Evolutionary conservation across 2,329 filamentous ascomycete species (phyloP).

Genomic region (Talaromyces sp.): DNA sequence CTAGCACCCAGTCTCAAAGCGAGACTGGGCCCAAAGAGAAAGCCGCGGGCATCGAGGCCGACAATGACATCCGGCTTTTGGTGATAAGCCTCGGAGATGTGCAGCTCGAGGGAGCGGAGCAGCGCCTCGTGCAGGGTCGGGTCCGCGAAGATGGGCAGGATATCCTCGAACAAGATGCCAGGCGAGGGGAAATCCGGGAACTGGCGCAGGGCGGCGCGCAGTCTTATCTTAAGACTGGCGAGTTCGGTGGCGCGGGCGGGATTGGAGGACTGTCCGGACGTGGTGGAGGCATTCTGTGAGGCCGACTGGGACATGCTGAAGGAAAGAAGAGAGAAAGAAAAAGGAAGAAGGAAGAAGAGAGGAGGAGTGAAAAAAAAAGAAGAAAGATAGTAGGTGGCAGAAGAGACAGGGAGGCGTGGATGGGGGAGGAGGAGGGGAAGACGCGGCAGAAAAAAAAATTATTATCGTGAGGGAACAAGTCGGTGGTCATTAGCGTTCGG

Average conservation of each 20-base stretch:
- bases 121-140: constrained; percentile 69
- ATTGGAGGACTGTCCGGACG: constrained; percentile 41
- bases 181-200: constrained; percentile 88
- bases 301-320: constrained; percentile 37
- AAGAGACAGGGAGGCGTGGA: constrained; percentile 3
- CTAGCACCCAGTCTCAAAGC: constrained; percentile 76
- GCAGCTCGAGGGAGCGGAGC: constrained; percentile 78
- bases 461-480: constrained; percentile 1
- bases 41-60: constrained; percentile 88
- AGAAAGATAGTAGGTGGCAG: background rate
- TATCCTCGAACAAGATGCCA: constrained; percentile 95
- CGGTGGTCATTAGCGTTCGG: background rate
- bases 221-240: constrained; percentile 60
- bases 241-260: constrained; percentile 50
- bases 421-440: constrained; percentile 17
- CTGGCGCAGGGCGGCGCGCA: constrained; percentile 71
- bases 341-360: constrained; percentile 14
- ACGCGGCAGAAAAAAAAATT: constrained; percentile 26
- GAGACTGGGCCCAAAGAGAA: constrained; percentile 87
- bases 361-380: background rate
- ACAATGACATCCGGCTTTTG: constrained; percentile 82
- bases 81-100: constrained; percentile 62
- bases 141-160: constrained; percentile 90
- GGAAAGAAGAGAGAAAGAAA: constrained; percentile 15
- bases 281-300: constrained; percentile 32